phyloP scores from a whole-genome alignment of 2,329 filamentous ascomycete genomes.

The Xylariaceae sp. region DNA sequence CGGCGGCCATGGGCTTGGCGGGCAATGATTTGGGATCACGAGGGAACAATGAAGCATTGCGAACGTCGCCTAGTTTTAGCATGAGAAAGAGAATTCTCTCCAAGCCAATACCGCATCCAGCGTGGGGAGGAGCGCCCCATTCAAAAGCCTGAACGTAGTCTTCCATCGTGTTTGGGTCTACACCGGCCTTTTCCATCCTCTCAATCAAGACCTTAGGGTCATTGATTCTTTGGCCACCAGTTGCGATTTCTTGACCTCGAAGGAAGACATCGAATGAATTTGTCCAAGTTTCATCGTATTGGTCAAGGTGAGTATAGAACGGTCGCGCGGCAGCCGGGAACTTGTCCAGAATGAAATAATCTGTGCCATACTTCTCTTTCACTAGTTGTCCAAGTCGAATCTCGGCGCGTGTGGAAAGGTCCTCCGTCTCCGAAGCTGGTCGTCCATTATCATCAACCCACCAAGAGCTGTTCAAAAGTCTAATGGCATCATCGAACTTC shows the following conservation, averaged over 20 bases:
- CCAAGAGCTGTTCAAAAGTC: slow-evolving; percentile 73
- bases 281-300: slow-evolving; percentile 49
- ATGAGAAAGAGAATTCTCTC: slow-evolving; percentile 85
- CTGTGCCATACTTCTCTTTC: slow-evolving; percentile 79
- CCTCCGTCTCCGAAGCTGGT: slow-evolving; percentile 64
- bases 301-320: slow-evolving; percentile 86
- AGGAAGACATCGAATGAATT: slow-evolving; percentile 96
- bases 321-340: slow-evolving; percentile 80
- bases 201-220: slow-evolving; percentile 67
- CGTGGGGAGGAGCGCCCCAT: slow-evolving; percentile 82
- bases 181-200: slow-evolving; percentile 69
- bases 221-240: slow-evolving; percentile 89
- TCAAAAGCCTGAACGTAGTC: slow-evolving; percentile 88
- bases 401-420: slow-evolving; percentile 80
- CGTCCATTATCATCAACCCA: slow-evolving; percentile 75
- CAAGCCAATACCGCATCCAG: slow-evolving; percentile 82
- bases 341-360: slow-evolving; percentile 93
- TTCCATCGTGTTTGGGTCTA: slow-evolving; percentile 77
- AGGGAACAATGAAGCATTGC: slow-evolving; percentile 80
- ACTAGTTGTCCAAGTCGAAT: slow-evolving; percentile 79
- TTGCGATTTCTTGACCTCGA: slow-evolving; percentile 86
- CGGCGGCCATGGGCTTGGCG: slow-evolving; percentile 42
- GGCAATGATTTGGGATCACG: slow-evolving; percentile 86
- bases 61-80: slow-evolving; percentile 81
- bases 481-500: slow-evolving; percentile 71